Evolutionary conservation across 306 rosid species (phyloP).

Genomic region (Dryas octopetala): DNA sequence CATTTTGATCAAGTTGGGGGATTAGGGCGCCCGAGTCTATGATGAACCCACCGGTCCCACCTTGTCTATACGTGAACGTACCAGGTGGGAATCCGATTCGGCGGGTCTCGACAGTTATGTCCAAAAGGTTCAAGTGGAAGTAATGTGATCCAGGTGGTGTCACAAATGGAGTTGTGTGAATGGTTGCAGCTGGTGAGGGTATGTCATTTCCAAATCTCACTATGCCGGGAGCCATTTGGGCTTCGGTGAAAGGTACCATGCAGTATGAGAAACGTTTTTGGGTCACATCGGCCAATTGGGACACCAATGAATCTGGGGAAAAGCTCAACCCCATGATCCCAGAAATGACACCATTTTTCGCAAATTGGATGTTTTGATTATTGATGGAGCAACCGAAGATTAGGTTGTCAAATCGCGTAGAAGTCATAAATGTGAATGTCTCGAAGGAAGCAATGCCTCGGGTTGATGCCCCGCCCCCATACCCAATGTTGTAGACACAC

Average conservation of each 20-base stretch:
- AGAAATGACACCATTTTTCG: not conserved
- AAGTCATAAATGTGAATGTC: constrained; percentile 8
- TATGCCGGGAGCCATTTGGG: not conserved
- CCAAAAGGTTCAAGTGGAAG: constrained; percentile 14
- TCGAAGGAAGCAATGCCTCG: constrained; percentile 2
- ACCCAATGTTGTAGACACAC: constrained; percentile 1
- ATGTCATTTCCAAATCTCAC: constrained; percentile 10
- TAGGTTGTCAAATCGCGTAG: not conserved
- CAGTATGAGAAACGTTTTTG: constrained; percentile 15
- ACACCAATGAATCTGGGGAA: not conserved
- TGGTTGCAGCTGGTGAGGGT: not conserved
- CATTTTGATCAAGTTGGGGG: not conserved
- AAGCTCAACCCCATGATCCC: constrained; percentile 18
- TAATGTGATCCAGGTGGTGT: not conserved
- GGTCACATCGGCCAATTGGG: not conserved
- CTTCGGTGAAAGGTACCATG: constrained; percentile 13
- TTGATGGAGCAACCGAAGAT: constrained; percentile 24
- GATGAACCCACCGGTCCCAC: constrained; percentile 18
- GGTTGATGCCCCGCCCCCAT: constrained; percentile 16
- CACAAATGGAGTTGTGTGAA: not conserved
- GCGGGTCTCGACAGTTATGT: constrained; percentile 7
- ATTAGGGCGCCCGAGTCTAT: constrained; percentile 21
- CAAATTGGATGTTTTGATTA: not conserved
- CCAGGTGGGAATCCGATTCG: constrained; percentile 4
- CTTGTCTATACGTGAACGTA: not conserved